Conservation (phyloP, 2,329 filamentous ascomycete species). For the Huntiella abstrusa region DNA sequence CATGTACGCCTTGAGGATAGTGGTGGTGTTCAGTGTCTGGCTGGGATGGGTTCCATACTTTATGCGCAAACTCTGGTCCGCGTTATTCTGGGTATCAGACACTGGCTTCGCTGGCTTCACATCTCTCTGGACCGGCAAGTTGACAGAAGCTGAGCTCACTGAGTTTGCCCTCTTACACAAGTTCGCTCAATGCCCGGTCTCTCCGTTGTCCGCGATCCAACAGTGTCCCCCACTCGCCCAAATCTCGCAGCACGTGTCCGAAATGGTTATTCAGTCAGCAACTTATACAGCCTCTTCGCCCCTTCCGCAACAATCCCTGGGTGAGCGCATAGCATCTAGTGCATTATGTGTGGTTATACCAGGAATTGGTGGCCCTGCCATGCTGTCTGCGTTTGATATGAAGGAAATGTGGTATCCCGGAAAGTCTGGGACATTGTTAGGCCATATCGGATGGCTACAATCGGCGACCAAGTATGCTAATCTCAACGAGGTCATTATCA, state of each 20-base stretch:
- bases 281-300: not conserved
- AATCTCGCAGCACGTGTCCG: constrained; percentile 6
- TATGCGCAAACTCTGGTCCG: constrained; percentile 82
- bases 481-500: constrained; percentile 62
- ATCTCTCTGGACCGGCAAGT: not conserved
- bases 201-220: constrained; percentile 13
- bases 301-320: no score
- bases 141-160: not conserved
- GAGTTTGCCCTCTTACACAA: constrained; percentile 7
- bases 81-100: constrained; percentile 88
- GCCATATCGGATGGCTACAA: constrained; percentile 36
- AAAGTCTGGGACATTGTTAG: constrained; percentile 28
- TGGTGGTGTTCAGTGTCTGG: constrained; percentile 74
- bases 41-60: constrained; percentile 72
- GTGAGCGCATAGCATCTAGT: no score
- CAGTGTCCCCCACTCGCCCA: constrained; percentile 7
- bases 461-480: constrained; percentile 49
- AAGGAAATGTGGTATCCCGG: not conserved
- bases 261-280: constrained; percentile 4
- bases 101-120: constrained; percentile 32
- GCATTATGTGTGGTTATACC: no score
- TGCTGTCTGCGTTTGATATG: not conserved
- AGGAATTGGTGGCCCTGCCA: not conserved
- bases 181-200: constrained; percentile 17
- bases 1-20: constrained; percentile 58